phyloP scores from a whole-genome alignment of 2,329 filamentous ascomycete genomes.

The Trichocomaceae sp. region DNA sequence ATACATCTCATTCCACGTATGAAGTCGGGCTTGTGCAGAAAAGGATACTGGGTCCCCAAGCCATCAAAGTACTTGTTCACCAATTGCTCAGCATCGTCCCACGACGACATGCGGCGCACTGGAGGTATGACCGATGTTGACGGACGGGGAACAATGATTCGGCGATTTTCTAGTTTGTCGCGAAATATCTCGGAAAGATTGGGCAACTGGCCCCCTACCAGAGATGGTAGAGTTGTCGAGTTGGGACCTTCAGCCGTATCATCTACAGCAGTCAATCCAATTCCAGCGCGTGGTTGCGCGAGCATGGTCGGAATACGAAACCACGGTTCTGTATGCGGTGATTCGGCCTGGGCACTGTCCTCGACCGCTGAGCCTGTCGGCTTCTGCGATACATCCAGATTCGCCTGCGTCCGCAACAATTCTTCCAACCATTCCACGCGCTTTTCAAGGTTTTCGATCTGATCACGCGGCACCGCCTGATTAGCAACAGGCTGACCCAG shows the following conservation, averaged over 20 bases:
- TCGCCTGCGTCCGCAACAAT: constrained; percentile 30
- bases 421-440: constrained; percentile 35
- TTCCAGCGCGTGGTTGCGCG: constrained; percentile 22
- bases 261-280: constrained; percentile 17
- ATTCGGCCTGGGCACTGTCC: constrained; percentile 16
- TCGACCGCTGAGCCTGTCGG: constrained; percentile 27
- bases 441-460: constrained; percentile 35
- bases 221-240: constrained; percentile 13
- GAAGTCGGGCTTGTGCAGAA: constrained; percentile 30
- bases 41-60: constrained; percentile 35
- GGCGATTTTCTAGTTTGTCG: constrained; percentile 33
- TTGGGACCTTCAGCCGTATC: constrained; percentile 8
- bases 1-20: constrained; percentile 28
- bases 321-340: constrained; percentile 30
- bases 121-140: constrained; percentile 22
- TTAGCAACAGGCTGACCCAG: constrained; percentile 33
- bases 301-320: constrained; percentile 34
- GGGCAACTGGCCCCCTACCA: constrained; percentile 28
- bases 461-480: constrained; percentile 33
- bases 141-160: constrained; percentile 29
- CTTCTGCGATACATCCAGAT: constrained; percentile 27
- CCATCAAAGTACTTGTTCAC: constrained; percentile 32
- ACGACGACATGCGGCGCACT: constrained; percentile 28
- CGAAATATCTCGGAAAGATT: constrained; percentile 37
- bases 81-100: constrained; percentile 30